These are phyloP conservation scores for Colletotrichum lindemuthianum DNA, from an alignment of 2,329 filamentous ascomycete species.

Conservation along the genomic window DNA sequence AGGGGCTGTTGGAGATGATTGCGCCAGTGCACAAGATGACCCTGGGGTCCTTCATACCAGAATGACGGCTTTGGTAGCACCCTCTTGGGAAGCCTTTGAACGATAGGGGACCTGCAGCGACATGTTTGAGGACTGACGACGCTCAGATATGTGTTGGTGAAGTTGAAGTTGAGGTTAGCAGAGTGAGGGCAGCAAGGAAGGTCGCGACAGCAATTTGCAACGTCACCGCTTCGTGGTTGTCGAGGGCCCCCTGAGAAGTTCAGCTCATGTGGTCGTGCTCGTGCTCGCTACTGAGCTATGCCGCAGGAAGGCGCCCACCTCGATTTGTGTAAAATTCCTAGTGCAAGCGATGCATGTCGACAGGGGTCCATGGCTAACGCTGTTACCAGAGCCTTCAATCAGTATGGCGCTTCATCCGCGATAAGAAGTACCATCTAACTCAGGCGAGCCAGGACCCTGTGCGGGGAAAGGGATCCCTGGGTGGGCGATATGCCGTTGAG, in stretches of 20 bases:
- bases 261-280: conserved; percentile 15
- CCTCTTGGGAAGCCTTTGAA: conserved; percentile 59
- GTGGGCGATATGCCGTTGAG: background rate
- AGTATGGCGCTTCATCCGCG: background rate
- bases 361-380: conserved; percentile 9
- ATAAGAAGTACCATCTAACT: conserved; percentile 2
- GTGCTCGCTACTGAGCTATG: background rate
- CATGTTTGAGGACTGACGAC: conserved; percentile 48
- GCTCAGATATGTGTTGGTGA: conserved; percentile 32
- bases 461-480: conserved; percentile 8
- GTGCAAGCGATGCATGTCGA: conserved; percentile 16
- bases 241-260: conserved; percentile 26
- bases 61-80: conserved; percentile 91
- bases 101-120: conserved; percentile 67
- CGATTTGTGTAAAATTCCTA: conserved; percentile 14
- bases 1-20: conserved; percentile 25
- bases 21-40: conserved; percentile 24
- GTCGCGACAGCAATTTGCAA: conserved; percentile 23
- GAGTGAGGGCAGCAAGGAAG: conserved; percentile 4
- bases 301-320: background rate
- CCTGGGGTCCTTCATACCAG: conserved; percentile 66
- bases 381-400: background rate
- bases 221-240: conserved; percentile 34
- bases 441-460: conserved; percentile 2
- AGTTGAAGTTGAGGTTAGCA: background rate